Conservation (phyloP, 805 yeast genomes). For the Saccharomycopsis javanensis region DNA sequence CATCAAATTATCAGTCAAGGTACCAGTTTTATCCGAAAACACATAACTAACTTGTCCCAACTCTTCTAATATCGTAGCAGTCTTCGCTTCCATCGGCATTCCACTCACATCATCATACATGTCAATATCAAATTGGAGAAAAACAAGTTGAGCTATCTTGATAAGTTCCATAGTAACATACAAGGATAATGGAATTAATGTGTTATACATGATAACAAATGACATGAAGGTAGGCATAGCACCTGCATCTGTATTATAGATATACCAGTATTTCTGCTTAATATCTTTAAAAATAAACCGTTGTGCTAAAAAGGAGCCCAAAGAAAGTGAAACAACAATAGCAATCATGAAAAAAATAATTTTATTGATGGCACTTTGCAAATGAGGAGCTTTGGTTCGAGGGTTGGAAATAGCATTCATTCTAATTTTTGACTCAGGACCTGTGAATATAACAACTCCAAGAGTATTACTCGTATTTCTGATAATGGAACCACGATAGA, state of each 20-base stretch:
- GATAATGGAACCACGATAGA: conserved; percentile 82
- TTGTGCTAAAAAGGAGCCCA: conserved; percentile 77
- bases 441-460: conserved; percentile 85
- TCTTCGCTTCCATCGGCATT: conserved; percentile 90
- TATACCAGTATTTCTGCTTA: conserved; percentile 55
- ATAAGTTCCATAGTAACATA: conserved; percentile 96
- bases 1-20: conserved; percentile 92
- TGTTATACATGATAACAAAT: conserved; percentile 93
- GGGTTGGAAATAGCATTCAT: conserved; percentile 91
- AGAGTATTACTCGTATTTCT: conserved; percentile 69
- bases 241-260: conserved; percentile 64
- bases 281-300: conserved; percentile 37
- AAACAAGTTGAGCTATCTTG: conserved; percentile 73
- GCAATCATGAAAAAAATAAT: conserved; percentile 84
- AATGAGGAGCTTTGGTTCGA: conserved; percentile 84
- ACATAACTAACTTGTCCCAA: conserved; percentile 93
- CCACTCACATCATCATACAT: conserved; percentile 80
- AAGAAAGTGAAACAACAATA: conserved; percentile 63
- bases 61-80: conserved; percentile 93
- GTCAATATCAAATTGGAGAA: conserved; percentile 85
- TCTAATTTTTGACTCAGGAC: conserved; percentile 91
- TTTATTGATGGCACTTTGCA: conserved; percentile 71
- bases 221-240: conserved; percentile 89
- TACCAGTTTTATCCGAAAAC: conserved; percentile 95
- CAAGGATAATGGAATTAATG: conserved; percentile 86